Conservation (phyloP, 768 basidiomycete genomes). For the Leccinum uliginosum region DNA sequence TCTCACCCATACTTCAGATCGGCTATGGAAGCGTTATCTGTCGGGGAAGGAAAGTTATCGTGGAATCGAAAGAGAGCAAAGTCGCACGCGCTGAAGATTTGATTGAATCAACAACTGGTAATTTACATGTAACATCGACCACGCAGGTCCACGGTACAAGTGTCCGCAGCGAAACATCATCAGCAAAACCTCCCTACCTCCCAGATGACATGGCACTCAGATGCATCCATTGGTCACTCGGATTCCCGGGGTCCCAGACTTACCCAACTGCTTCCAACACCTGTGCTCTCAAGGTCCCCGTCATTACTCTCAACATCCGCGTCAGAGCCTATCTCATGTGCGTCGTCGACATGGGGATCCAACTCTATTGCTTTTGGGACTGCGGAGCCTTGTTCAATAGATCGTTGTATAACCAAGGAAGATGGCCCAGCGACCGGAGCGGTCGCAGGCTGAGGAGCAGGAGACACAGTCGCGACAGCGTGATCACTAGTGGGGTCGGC, state of each 20-base stretch:
- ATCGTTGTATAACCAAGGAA: constrained; percentile 1
- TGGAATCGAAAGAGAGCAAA: neutral
- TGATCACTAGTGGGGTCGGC: constrained; percentile 31
- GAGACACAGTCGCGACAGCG: constrained; percentile 12
- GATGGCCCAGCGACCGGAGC: constrained; percentile 1
- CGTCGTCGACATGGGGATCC: constrained; percentile 10
- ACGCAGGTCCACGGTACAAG: neutral
- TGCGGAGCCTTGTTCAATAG: constrained; percentile 7
- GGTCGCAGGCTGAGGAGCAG: constrained; percentile 12
- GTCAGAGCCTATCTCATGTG: constrained; percentile 53
- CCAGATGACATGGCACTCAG: neutral
- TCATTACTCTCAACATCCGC: constrained; percentile 65
- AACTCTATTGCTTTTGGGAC: constrained; percentile 7
- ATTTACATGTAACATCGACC: neutral
- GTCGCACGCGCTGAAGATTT: neutral
- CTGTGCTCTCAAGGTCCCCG: constrained; percentile 45
- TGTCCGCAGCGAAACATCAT: neutral
- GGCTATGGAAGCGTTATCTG: neutral
- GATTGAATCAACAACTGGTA: neutral
- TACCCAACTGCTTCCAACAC: constrained; percentile 66
- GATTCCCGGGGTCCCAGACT: constrained; percentile 40
- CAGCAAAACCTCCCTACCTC: neutral
- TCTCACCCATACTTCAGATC: constrained; percentile 20
- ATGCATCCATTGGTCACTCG: constrained; percentile 9
- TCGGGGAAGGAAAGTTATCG: neutral